Evolutionary conservation across 768 basidiomycete species (phyloP).

Genomic region (Hemileccinum rubropunctum): DNA sequence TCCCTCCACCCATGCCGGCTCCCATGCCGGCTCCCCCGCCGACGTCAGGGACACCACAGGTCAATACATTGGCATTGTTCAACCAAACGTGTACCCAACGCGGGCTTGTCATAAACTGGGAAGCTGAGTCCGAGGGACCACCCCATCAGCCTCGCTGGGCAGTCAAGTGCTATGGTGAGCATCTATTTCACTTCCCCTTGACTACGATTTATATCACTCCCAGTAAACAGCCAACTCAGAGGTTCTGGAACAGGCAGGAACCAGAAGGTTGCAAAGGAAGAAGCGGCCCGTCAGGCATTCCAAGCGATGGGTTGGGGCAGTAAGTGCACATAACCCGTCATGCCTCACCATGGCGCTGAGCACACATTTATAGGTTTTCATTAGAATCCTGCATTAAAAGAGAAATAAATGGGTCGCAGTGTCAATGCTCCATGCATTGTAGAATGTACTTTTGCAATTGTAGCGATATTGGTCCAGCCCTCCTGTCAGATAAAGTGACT

Average conservation of each 20-base stretch:
- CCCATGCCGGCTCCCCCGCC: constrained; percentile 19
- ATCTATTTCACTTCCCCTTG: not conserved
- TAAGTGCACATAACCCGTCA: constrained; percentile 6
- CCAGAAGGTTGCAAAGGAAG: constrained; percentile 67
- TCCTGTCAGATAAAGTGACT: not conserved
- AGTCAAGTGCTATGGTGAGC: constrained; percentile 52
- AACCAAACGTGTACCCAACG: constrained; percentile 54
- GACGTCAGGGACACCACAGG: constrained; percentile 20
- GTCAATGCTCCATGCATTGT: too few species aligned
- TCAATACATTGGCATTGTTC: constrained; percentile 45
- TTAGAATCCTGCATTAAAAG: not conserved
- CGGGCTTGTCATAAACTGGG: constrained; percentile 44
- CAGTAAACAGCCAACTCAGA: constrained; percentile 50
- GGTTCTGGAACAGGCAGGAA: constrained; percentile 54
- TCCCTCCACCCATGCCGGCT: constrained; percentile 24
- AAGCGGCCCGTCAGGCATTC: constrained; percentile 61
- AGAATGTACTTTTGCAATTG: too few species aligned
- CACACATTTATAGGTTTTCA: constrained; percentile 12
- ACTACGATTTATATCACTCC: not conserved
- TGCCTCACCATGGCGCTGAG: not conserved
- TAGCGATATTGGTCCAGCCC: not conserved
- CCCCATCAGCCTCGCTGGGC: constrained; percentile 57
- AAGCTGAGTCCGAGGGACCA: constrained; percentile 46
- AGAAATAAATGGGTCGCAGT: not conserved
- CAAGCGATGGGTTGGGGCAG: constrained; percentile 50